Conservation (phyloP, 306 rosid species). For the Urtica urens region DNA sequence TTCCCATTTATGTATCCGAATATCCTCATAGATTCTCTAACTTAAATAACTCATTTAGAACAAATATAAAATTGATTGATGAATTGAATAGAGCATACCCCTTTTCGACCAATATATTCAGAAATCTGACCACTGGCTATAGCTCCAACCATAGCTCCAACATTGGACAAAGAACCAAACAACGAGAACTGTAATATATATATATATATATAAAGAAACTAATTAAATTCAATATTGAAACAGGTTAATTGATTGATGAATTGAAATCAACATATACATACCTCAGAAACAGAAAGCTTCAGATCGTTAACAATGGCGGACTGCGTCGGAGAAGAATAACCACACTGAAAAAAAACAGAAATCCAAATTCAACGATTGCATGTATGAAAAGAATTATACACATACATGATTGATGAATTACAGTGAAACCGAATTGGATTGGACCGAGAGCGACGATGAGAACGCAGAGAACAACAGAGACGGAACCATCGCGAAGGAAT, state of each 20-base stretch:
- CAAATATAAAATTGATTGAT: no score
- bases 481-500: slow-evolving; percentile 48
- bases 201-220: not conserved
- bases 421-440: slow-evolving; percentile 81
- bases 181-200: slow-evolving; percentile 38
- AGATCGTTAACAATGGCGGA: slow-evolving; percentile 45
- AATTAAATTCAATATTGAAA: not conserved
- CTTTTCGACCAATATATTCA: slow-evolving; percentile 71
- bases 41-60: no score
- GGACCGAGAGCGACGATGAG: slow-evolving; percentile 80
- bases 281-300: slow-evolving; percentile 62
- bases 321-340: slow-evolving; percentile 84
- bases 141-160: slow-evolving; percentile 90
- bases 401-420: not conserved
- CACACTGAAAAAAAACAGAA: slow-evolving; percentile 31
- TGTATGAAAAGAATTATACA: not conserved
- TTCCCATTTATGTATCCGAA: no score
- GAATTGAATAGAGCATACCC: slow-evolving; percentile 31
- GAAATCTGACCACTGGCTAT: slow-evolving; percentile 82
- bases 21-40: no score
- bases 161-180: slow-evolving; percentile 77
- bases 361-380: not conserved
- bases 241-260: not conserved
- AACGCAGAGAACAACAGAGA: slow-evolving; percentile 76
- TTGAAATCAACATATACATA: slow-evolving; percentile 3